Conservation (phyloP, 441 rosid genomes). For the Syzygium malaccense region DNA sequence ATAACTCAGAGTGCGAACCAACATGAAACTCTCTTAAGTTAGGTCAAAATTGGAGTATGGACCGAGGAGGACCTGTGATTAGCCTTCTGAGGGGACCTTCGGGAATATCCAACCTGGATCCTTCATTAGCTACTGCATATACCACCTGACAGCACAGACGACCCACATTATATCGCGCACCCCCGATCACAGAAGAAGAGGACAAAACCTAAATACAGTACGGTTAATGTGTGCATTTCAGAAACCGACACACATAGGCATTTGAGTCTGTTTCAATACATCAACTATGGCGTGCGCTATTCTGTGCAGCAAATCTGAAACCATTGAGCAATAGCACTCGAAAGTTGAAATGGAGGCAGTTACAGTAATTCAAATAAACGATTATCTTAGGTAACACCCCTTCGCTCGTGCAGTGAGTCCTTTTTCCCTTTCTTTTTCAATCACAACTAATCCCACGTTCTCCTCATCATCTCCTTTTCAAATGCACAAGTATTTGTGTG, state of each 20-base stretch:
- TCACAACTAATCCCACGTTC: neutral
- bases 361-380: neutral
- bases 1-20: neutral
- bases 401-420: neutral
- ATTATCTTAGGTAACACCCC: neutral
- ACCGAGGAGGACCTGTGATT: conserved; percentile 56
- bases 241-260: neutral
- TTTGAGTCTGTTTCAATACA: neutral
- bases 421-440: neutral
- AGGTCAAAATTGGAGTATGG: neutral
- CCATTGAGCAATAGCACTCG: neutral
- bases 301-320: neutral
- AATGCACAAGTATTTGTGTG: neutral
- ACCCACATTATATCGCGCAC: neutral
- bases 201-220: neutral
- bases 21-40: neutral
- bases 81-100: conserved; percentile 85
- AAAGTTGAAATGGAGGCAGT: neutral
- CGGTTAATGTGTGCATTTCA: neutral
- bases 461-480: neutral
- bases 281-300: neutral
- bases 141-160: conserved; percentile 49
- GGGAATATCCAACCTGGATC: conserved; percentile 79
- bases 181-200: neutral
- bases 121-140: conserved; percentile 89